A percentile compares a stretch with the other conserved stretches of the same genome.
phyloP scores from a whole-genome alignment of 495 filamentous ascomycete species.

The Aspergillus bertholletiae region DNA sequence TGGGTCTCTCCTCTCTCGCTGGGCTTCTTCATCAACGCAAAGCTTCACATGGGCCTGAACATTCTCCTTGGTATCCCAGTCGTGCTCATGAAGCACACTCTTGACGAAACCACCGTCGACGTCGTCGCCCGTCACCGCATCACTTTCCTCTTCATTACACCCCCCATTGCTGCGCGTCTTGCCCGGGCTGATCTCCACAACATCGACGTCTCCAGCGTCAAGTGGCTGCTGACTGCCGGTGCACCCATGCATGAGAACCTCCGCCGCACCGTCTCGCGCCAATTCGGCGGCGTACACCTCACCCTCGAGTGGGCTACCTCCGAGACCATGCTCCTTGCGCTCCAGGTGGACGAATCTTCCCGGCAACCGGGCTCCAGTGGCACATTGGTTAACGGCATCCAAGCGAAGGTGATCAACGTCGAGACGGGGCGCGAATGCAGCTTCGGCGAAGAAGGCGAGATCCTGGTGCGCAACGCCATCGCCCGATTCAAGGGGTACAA shows the following conservation, averaged over 20 bases:
- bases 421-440: slow-evolving; percentile 16
- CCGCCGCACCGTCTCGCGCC: slow-evolving; percentile 12
- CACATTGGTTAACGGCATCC: slow-evolving; percentile 20
- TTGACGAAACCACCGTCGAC: slow-evolving; percentile 13
- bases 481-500: slow-evolving; percentile 19
- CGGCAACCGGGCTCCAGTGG: slow-evolving; percentile 15
- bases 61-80: slow-evolving; percentile 23
- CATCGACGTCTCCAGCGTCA: slow-evolving; percentile 15
- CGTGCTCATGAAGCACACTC: slow-evolving; percentile 10
- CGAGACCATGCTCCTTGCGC: slow-evolving; percentile 21
- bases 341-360: slow-evolving; percentile 19
- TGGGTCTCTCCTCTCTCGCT: slow-evolving; percentile 20
- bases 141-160: slow-evolving; percentile 21
- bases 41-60: slow-evolving; percentile 21
- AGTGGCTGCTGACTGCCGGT: slow-evolving; percentile 24
- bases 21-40: slow-evolving; percentile 23
- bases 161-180: slow-evolving; percentile 17
- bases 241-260: slow-evolving; percentile 20
- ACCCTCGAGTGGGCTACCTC: slow-evolving; percentile 22
- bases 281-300: slow-evolving; percentile 15
- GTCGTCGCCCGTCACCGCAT: slow-evolving; percentile 15
- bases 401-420: slow-evolving; percentile 16
- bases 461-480: slow-evolving; percentile 17
- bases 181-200: slow-evolving; percentile 11
- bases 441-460: slow-evolving; percentile 14